Percentiles rank a stretch among this genome's conserved stretches.
Evolutionary conservation across 495 filamentous ascomycete species (phyloP).

Genomic region (Tuber indicum): DNA sequence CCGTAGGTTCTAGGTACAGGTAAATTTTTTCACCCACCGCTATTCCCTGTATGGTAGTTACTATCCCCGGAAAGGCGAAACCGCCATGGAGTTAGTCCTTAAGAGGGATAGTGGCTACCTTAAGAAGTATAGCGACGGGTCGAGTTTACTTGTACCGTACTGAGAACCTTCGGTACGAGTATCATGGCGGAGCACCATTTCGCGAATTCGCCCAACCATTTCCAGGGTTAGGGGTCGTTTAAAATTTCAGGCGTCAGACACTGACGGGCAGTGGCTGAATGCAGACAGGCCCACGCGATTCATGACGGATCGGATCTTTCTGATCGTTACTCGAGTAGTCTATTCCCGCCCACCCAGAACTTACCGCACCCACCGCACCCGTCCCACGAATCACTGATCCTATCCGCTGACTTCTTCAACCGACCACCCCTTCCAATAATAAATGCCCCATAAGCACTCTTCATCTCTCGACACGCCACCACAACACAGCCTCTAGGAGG

Average conservation of each 20-base stretch:
- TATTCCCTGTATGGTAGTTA: too few relatives aligned
- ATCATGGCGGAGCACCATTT: not conserved
- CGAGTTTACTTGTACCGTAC: too few relatives aligned
- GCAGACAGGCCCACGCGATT: not conserved
- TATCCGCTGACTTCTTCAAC: not conserved
- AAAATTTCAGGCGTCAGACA: not conserved
- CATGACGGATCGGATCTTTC: not conserved
- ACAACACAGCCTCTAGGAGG: not conserved
- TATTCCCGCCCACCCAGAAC: not conserved
- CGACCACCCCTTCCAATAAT: not conserved
- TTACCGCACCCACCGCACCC: not conserved
- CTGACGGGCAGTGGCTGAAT: slow-evolving; percentile 4
- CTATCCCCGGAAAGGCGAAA: too few relatives aligned
- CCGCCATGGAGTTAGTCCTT: too few relatives aligned
- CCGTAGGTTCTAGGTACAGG: too few relatives aligned
- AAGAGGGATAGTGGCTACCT: too few relatives aligned
- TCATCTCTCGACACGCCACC: not conserved
- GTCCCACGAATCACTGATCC: not conserved
- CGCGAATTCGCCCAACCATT: not conserved
- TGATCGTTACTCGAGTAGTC: not conserved
- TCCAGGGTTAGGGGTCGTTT: not conserved
- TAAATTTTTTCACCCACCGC: too few relatives aligned
- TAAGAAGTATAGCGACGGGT: too few relatives aligned
- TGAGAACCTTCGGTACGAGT: too few relatives aligned
- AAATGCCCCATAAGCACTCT: not conserved